Percentiles rank a stretch among this genome's conserved stretches.
Conservation (phyloP, 1,139 yeast genomes). For the Taphrina wiesneri region DNA sequence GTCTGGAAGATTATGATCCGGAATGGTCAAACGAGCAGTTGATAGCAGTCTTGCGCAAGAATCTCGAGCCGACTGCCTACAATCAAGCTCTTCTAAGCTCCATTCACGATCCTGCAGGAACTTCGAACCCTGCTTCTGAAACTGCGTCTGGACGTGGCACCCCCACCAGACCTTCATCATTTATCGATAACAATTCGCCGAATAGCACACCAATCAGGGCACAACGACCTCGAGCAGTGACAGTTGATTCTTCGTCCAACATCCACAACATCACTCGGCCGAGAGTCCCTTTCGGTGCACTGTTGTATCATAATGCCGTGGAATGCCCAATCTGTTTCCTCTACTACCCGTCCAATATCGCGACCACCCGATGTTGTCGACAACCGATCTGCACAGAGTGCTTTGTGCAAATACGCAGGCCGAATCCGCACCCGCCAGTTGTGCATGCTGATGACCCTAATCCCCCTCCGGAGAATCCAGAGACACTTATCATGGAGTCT, state of each 20-base stretch:
- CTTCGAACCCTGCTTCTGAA: conserved; percentile 6
- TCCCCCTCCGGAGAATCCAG: conserved; percentile 40
- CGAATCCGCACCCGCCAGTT: conserved; percentile 87
- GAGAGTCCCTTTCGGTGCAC: conserved; percentile 18
- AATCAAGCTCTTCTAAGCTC: conserved; percentile 28
- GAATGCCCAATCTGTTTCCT: conserved; percentile 97
- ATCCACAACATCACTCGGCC: conserved; percentile 1
- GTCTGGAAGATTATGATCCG: conserved; percentile 77
- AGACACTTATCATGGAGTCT: conserved; percentile 71
- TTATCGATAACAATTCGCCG: conserved; percentile 1
- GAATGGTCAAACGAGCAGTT: conserved; percentile 74
- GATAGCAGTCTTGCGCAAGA: conserved; percentile 51
- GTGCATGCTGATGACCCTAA: conserved; percentile 47
- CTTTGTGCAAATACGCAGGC: conserved; percentile 89
- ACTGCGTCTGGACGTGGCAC: conserved; percentile 4
- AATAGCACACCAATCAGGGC: neutral
- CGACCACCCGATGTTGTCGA: conserved; percentile 83
- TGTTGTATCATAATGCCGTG: conserved; percentile 41
- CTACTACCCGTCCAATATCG: conserved; percentile 75
- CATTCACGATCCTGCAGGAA: conserved; percentile 18
- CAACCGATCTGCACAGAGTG: conserved; percentile 97
- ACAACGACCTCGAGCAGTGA: conserved; percentile 32
- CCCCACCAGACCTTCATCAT: conserved; percentile 20
- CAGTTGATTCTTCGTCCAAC: conserved; percentile 23
- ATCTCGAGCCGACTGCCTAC: conserved; percentile 15